These are phyloP conservation scores for Coemansia sp. DNA, from an alignment of 192 early-diverging fungal species.

Conservation along the genomic window DNA sequence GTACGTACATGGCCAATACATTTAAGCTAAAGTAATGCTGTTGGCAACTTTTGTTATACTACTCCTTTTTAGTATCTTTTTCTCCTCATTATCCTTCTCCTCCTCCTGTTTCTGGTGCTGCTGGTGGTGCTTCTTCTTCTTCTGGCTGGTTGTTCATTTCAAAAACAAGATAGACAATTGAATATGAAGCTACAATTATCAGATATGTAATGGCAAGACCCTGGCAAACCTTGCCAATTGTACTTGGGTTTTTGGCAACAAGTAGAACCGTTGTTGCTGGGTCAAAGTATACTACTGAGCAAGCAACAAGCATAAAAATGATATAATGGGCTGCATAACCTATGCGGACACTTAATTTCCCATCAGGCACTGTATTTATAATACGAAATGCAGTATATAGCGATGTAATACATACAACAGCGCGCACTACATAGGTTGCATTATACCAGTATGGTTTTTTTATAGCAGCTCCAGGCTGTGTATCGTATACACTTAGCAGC, in stretches of 20 bases:
- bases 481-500: not conserved
- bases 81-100: not conserved
- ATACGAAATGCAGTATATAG: not conserved
- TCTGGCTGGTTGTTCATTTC: not conserved
- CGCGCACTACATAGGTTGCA: not conserved
- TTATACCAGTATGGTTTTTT: constrained; percentile 1
- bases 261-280: not conserved
- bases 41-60: too few species aligned
- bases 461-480: not conserved
- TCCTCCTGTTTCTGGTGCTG: not conserved
- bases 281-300: not conserved
- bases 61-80: too few species aligned
- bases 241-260: not conserved
- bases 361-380: not conserved
- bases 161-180: not conserved
- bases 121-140: too few species aligned
- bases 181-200: not conserved
- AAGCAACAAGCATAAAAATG: not conserved
- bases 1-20: too few species aligned
- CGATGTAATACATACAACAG: not conserved
- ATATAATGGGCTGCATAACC: not conserved
- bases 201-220: not conserved
- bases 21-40: too few species aligned
- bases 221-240: not conserved
- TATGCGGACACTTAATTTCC: not conserved